These are phyloP conservation scores for Boletus semigastroideus DNA, from an alignment of 1,284 basidiomycete genomes.

Conservation along the genomic window DNA sequence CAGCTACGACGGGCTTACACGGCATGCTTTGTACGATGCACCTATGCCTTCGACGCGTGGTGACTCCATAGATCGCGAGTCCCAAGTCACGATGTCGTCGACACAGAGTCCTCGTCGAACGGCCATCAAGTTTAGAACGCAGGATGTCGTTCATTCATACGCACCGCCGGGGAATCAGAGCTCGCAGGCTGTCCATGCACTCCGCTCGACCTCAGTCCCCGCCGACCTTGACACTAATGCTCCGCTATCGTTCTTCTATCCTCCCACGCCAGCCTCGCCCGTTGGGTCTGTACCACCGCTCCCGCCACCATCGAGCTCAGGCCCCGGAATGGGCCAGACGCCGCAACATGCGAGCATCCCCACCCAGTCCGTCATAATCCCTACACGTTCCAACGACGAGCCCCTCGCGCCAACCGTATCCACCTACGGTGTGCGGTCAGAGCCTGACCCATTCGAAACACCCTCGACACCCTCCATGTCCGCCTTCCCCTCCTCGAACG, in stretches of 20 bases:
- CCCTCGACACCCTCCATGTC: conserved; percentile 31
- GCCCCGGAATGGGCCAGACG: not conserved
- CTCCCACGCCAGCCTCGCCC: conserved; percentile 16
- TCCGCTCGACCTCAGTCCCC: conserved; percentile 23
- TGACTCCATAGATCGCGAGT: conserved; percentile 29
- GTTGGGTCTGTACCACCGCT: conserved; percentile 12
- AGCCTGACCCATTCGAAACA: conserved; percentile 27
- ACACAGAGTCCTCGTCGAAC: conserved; percentile 47
- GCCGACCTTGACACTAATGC: conserved; percentile 22
- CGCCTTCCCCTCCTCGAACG: conserved; percentile 25
- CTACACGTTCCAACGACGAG: conserved; percentile 30
- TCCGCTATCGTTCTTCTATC: conserved; percentile 27
- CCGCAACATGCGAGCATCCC: not conserved
- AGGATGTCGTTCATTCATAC: conserved; percentile 75
- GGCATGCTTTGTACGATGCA: conserved; percentile 82
- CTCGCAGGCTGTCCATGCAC: conserved; percentile 53
- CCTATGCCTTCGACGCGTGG: conserved; percentile 49
- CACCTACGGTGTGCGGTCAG: conserved; percentile 7
- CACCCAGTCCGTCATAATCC: conserved; percentile 26
- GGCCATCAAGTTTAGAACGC: conserved; percentile 72
- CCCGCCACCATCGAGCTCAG: conserved; percentile 16
- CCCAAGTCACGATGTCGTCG: conserved; percentile 23
- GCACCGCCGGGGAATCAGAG: conserved; percentile 45
- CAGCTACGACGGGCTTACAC: conserved; percentile 47
- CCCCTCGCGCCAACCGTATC: conserved; percentile 31